These are phyloP conservation scores for Pichia deserticola DNA, from an alignment of 805 yeast genomes.

Conservation along the genomic window DNA sequence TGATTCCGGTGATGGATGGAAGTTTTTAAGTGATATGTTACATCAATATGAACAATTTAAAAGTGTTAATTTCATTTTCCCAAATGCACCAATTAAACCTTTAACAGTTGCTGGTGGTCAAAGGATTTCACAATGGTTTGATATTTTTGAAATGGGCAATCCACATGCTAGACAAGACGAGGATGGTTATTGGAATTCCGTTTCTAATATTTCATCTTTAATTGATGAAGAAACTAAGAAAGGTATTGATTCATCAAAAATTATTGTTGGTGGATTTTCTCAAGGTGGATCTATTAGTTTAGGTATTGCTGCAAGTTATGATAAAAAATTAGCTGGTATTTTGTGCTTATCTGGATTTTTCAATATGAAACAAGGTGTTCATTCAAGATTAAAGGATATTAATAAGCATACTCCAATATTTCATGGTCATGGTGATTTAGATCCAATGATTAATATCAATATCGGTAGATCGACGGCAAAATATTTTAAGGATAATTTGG, in stretches of 20 bases:
- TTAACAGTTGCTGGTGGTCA: constrained; percentile 62
- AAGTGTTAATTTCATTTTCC: constrained; percentile 72
- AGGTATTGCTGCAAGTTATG: constrained; percentile 47
- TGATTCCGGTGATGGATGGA: constrained; percentile 87
- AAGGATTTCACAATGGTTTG: constrained; percentile 83
- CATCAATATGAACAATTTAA: constrained; percentile 37
- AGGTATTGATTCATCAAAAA: constrained; percentile 54
- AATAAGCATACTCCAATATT: constrained; percentile 69
- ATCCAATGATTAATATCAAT: constrained; percentile 49
- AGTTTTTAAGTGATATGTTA: constrained; percentile 64
- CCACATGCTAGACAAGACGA: constrained; percentile 41
- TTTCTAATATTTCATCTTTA: constrained; percentile 37
- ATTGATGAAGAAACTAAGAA: constrained; percentile 46
- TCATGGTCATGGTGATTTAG: constrained; percentile 82
- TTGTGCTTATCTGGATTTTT: constrained; percentile 73
- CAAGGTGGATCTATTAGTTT: constrained; percentile 86
- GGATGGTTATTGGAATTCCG: constrained; percentile 45
- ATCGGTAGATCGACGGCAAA: constrained; percentile 36
- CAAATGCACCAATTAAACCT: constrained; percentile 76
- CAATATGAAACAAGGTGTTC: constrained; percentile 29
- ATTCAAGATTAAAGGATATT: constrained; percentile 20
- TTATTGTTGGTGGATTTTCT: constrained; percentile 90
- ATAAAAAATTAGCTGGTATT: constrained; percentile 69
- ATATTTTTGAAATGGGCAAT: constrained; percentile 51
- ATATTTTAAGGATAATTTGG: constrained; percentile 35